These are phyloP conservation scores for Spergularia azorica DNA, from an alignment of 179 eudicot species.

Conservation along the genomic window DNA sequence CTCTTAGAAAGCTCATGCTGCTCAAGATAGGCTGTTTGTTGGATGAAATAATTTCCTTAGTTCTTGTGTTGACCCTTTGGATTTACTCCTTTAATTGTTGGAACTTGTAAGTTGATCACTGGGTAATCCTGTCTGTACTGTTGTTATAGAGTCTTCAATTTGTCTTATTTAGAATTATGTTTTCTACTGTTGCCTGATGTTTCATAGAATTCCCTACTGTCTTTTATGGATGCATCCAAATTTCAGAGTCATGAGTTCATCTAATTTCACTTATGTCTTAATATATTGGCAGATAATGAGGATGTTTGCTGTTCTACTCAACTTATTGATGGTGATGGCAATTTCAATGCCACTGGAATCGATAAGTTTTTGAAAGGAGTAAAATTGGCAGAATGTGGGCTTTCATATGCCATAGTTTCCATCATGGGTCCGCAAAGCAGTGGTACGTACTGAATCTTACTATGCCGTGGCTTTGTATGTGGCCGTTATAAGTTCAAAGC, in stretches of 20 bases:
- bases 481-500: neutral
- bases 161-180: neutral
- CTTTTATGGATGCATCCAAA: neutral
- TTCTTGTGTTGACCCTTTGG: no score
- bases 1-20: no score
- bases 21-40: no score
- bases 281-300: conserved; percentile 25
- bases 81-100: neutral
- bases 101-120: neutral
- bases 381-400: conserved; percentile 54
- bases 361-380: conserved; percentile 47
- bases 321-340: conserved; percentile 56
- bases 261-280: conserved; percentile 1
- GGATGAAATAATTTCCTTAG: neutral
- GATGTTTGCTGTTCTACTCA: conserved; percentile 49
- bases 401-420: conserved; percentile 66
- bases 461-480: neutral
- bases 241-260: neutral
- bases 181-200: conserved; percentile 3
- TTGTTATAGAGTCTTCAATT: neutral
- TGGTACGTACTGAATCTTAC: conserved; percentile 39
- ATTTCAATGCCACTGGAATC: conserved; percentile 51
- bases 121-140: neutral
- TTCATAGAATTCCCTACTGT: neutral
- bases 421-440: conserved; percentile 87